A percentile compares a stretch with the other conserved stretches of the same genome.
phyloP scores from a whole-genome alignment of 2,329 filamentous ascomycete species.

The Penicillium concentricum region DNA sequence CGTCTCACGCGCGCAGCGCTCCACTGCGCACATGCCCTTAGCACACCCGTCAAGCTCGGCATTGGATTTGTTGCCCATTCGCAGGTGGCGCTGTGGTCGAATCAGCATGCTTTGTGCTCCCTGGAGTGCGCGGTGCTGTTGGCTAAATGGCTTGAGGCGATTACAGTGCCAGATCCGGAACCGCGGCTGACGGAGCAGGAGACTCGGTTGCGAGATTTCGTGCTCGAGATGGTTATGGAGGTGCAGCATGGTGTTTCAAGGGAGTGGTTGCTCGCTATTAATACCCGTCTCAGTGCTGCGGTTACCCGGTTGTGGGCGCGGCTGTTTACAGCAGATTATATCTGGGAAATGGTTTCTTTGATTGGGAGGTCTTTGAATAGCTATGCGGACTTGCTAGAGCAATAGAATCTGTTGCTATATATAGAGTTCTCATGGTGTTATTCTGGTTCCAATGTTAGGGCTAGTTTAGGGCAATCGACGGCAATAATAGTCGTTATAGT shows the following conservation, averaged over 20 bases:
- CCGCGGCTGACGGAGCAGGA: constrained; percentile 35
- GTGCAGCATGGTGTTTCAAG: constrained; percentile 32
- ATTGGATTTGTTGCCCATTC: constrained; percentile 56
- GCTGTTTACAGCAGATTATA: constrained; percentile 37
- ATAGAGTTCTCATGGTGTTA: too few relatives aligned
- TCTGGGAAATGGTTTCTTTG: constrained; percentile 38
- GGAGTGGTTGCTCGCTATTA: constrained; percentile 34
- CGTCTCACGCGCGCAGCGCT: constrained; percentile 48
- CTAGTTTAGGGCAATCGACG: neutral
- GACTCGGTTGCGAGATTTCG: constrained; percentile 33
- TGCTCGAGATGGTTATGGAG: constrained; percentile 39
- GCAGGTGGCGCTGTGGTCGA: constrained; percentile 58
- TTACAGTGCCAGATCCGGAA: constrained; percentile 26
- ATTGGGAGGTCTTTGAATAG: constrained; percentile 35
- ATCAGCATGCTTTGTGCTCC: constrained; percentile 56
- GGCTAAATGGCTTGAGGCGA: constrained; percentile 46
- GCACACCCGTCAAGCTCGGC: constrained; percentile 56
- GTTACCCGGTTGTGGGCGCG: constrained; percentile 36
- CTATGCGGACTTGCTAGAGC: constrained; percentile 34
- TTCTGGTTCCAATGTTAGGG: neutral
- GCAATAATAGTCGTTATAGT: neutral
- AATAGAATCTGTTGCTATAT: neutral
- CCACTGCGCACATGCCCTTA: constrained; percentile 56
- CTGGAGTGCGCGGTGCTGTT: constrained; percentile 57
- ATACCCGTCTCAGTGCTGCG: constrained; percentile 32